Evolutionary conservation across 2,329 filamentous ascomycete species (phyloP), one percentile per base, ranked within the genome.

Genomic region (Colletotrichum spaethianum): DNA sequence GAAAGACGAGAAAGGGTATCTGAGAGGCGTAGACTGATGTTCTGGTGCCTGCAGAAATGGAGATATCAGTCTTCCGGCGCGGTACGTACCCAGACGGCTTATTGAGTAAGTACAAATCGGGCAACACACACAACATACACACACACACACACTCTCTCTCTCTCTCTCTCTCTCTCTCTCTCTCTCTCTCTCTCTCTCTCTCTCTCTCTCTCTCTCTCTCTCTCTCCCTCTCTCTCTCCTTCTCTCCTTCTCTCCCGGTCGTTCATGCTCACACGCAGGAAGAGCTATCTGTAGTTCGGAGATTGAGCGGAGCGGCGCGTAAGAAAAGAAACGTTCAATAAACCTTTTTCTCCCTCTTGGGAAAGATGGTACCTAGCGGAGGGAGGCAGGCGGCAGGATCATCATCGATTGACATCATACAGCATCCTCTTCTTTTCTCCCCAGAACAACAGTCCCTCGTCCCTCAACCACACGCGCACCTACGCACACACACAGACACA

Each of bases 81-180:
- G 31, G 31, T 62, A 62, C 42, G 59, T 62, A 36, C 59, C 28
- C n/a, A 14, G 11, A 6, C 18, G 50, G 50, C 46, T 14, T 55
- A 11, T 20, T 31, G 56, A 31, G 38, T 60, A 38, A 42, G 38
- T 46, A 60, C 57, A 60, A 46, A 16, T 26, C 57, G 57, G 57
- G 38, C 40, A 60, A 60, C 57, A 42, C 26, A 42, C 38, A 18
- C n/a, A 6, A 42, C 38, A 18, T 18, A 6, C 20, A 46, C 28
- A 31, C 38, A 36, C n/a, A n/a, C n/a, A n/a, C n/a, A n/a, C n/a
- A n/a, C n/a, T 23, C 20, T n/a, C 44, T 12, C 44, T n/a, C 18
- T 36, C 11, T 55, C 28, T n/a, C 52, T 4, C 8, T n/a, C n/a
- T 55, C 40, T 20, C 42, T 44, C 42, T 6, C 42, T 23, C 20